A percentile compares a stretch with the other conserved stretches of the same genome.
Conservation (phyloP, 257 asterid species). For the Nicotiana otophora region DNA sequence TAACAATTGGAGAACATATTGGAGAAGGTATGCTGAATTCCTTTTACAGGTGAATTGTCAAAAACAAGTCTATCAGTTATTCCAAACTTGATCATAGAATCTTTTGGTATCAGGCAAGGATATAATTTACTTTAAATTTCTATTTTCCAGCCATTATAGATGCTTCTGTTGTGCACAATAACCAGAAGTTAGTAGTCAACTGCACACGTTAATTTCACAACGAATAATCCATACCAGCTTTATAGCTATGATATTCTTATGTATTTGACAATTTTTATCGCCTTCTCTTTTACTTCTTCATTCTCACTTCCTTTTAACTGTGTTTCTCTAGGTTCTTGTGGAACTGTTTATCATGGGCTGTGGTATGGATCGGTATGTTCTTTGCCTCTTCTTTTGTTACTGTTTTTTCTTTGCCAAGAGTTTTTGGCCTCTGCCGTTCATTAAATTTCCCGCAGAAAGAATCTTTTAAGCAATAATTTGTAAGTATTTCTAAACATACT, state of each 20-base stretch:
- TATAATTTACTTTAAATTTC: background rate
- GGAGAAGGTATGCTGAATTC: slow-evolving; percentile 69
- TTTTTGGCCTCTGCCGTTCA: background rate
- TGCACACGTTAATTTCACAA: background rate
- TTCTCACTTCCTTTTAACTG: slow-evolving; percentile 24
- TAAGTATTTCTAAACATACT: background rate
- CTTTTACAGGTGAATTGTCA: background rate
- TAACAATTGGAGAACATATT: slow-evolving; percentile 83
- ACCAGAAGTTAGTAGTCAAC: background rate
- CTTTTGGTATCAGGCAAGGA: background rate
- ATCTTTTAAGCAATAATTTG: background rate
- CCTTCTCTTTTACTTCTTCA: background rate
- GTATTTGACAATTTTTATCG: background rate
- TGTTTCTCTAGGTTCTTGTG: slow-evolving; percentile 75
- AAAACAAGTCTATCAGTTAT: background rate
- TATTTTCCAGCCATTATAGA: background rate
- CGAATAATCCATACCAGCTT: background rate
- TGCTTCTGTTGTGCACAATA: background rate
- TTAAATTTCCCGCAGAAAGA: background rate
- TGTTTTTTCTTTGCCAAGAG: background rate
- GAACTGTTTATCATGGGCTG: slow-evolving; percentile 92
- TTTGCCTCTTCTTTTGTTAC: slow-evolving; percentile 35
- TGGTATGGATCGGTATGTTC: slow-evolving; percentile 98
- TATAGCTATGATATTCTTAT: background rate
- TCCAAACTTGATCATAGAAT: background rate